Base-by-base conservation (phyloP, 495 filamentous ascomycete species). In the Talaromyces stipitatus region DNA sequence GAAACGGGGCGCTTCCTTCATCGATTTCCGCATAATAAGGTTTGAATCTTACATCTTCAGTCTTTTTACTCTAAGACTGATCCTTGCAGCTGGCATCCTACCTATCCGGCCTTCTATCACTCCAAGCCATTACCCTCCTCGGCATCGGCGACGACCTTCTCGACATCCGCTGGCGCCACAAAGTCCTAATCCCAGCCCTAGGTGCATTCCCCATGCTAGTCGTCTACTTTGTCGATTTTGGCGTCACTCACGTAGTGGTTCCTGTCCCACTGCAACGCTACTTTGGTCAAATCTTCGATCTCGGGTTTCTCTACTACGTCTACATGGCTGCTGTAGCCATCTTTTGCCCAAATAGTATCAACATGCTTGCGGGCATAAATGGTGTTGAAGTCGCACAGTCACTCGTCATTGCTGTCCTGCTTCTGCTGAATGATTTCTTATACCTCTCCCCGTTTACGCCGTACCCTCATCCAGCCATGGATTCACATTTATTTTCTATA, bases 111-210 rank as follows among this genome's bases (percentile, higher is more conserved):
- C 84, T 97, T 57, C 83, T 97, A 56, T 95, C 91, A 5, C 81
- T 99, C 27, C 90, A 96, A 72, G 87, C 82, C 24, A 87, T 96
- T 55, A 84, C 89, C 27, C 85, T 97, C 38, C 88, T 99, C 38
- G 94, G 94, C 30, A 87, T 97, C 56, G 89, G 89, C 22, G 94
- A 99, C 70, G 94, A 99, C 69, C 81, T 97, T 12, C 95, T 99
- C 72, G 94, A 99, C 70, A 95, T 99, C 63, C 85, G 95, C 63
- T 99, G 94, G 94, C 85, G 94, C 51, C 95, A 99, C 77, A 99
- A 99, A 72, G 84, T 97, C 65, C 84, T 97, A 71, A 96, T 99
- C 60, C 94, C 94, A 4, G 95, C 89, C 14, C 90, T 99, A 64
- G 91, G 91, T 32, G 83, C 91, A 26, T 91, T 97, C 58, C 94